Percentiles rank a stretch among this genome's conserved stretches.
phyloP scores from a whole-genome alignment of 768 basidiomycete genomes.

The Tylopilus felleus region DNA sequence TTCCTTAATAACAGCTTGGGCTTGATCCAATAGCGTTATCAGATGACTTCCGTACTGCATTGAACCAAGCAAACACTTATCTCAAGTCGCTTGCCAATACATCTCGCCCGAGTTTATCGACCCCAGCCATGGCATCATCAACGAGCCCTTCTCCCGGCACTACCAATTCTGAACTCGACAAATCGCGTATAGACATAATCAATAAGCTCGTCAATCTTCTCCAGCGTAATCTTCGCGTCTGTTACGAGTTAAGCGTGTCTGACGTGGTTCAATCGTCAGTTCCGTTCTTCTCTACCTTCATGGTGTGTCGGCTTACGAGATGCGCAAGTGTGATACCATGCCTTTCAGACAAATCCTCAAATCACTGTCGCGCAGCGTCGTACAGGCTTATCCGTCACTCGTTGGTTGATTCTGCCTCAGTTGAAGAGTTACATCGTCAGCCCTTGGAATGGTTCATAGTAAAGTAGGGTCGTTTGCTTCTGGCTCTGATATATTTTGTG shows the following conservation, averaged over 20 bases:
- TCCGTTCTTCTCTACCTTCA: not conserved
- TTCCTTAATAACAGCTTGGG: not conserved
- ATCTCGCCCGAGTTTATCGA: constrained; percentile 34
- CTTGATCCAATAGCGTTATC: constrained; percentile 11
- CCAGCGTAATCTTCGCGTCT: constrained; percentile 68
- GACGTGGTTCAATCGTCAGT: constrained; percentile 78
- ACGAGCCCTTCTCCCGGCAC: constrained; percentile 36
- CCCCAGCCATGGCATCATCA: constrained; percentile 36
- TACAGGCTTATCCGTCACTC: constrained; percentile 82
- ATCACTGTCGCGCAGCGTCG: constrained; percentile 72
- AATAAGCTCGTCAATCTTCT: constrained; percentile 60
- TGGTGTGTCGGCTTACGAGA: constrained; percentile 9
- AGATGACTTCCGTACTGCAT: constrained; percentile 74
- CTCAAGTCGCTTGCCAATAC: constrained; percentile 55
- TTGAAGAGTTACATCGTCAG: constrained; percentile 57
- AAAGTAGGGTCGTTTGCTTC: constrained; percentile 49
- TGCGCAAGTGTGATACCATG: constrained; percentile 70
- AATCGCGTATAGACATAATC: constrained; percentile 61
- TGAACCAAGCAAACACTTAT: constrained; percentile 59
- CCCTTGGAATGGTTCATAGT: constrained; percentile 89
- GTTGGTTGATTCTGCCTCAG: constrained; percentile 69
- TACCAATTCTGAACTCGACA: constrained; percentile 42
- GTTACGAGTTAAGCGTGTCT: constrained; percentile 66
- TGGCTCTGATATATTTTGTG: not conserved
- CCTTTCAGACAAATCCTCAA: constrained; percentile 70